Evolutionary conservation across 768 basidiomycete genomes (phyloP).

Genomic region (Dentipellis fragilis): DNA sequence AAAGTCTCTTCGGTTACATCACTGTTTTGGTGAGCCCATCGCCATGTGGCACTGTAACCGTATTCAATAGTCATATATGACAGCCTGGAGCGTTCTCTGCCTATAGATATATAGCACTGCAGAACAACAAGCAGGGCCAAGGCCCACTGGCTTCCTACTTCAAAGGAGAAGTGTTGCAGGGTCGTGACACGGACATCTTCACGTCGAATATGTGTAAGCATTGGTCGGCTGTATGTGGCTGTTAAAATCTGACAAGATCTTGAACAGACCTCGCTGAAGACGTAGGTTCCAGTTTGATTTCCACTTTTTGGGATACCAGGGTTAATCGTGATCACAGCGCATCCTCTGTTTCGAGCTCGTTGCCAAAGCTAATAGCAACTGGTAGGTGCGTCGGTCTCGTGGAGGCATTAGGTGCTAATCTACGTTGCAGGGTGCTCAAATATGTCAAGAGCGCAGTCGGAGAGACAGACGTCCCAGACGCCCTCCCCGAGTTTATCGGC

Average conservation of each 20-base stretch:
- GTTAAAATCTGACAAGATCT: background rate
- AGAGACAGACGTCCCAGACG: constrained; percentile 91
- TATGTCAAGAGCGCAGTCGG: constrained; percentile 92
- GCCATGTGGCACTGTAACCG: background rate
- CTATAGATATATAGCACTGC: constrained; percentile 82
- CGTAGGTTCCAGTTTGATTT: constrained; percentile 28
- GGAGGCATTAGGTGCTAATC: constrained; percentile 6
- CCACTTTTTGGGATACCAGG: constrained; percentile 11
- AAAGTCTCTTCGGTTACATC: constrained; percentile 91
- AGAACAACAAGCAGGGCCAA: constrained; percentile 70
- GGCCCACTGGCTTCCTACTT: constrained; percentile 96
- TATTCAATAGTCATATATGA: background rate
- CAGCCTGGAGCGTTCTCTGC: constrained; percentile 94
- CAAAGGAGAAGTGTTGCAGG: constrained; percentile 84
- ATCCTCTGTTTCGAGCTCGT: constrained; percentile 77
- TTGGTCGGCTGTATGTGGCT: background rate
- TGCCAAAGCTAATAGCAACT: constrained; percentile 67
- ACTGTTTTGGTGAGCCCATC: constrained; percentile 61
- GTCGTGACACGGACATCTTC: constrained; percentile 82
- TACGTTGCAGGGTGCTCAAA: constrained; percentile 70
- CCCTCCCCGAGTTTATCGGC: constrained; percentile 85
- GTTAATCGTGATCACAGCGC: constrained; percentile 36
- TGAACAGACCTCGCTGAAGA: constrained; percentile 77
- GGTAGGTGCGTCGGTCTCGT: constrained; percentile 37
- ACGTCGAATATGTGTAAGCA: constrained; percentile 91